Conservation (phyloP, 257 asterid species). For the Plantago ovata region DNA sequence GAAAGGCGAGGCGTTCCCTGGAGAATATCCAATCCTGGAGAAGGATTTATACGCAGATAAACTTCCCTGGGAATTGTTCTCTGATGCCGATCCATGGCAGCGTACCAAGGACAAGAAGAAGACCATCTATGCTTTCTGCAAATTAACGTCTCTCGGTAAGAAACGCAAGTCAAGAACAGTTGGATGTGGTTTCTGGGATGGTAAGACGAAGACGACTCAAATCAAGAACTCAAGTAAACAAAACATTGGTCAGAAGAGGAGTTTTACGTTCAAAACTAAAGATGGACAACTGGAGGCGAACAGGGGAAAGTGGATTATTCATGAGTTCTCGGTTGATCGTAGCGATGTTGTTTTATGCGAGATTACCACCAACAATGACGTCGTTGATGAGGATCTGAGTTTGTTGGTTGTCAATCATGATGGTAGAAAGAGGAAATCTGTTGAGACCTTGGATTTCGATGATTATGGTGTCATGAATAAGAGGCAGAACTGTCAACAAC, state of each 20-base stretch:
- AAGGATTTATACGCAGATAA: background rate
- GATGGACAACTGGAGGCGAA: background rate
- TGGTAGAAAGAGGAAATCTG: too few relatives aligned
- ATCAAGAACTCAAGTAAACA: background rate
- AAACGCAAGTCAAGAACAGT: background rate
- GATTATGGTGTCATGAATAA: too few relatives aligned
- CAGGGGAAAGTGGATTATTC: background rate
- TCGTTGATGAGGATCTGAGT: too few relatives aligned
- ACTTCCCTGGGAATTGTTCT: background rate
- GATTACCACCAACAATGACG: too few relatives aligned
- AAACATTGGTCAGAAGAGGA: background rate
- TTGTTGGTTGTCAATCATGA: too few relatives aligned
- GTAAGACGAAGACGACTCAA: background rate
- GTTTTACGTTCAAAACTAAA: background rate
- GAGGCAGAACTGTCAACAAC: too few relatives aligned
- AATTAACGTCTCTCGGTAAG: background rate
- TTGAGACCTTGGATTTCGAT: too few relatives aligned
- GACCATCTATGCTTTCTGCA: too few relatives aligned
- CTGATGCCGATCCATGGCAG: background rate
- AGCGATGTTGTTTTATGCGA: too few relatives aligned
- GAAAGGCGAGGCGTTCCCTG: background rate
- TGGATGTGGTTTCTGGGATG: background rate
- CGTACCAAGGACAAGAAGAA: background rate
- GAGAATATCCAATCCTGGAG: background rate
- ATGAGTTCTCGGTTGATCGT: background rate